Conservation (phyloP, 202 grass and related monocot species). For the Elaeis oleifera region DNA sequence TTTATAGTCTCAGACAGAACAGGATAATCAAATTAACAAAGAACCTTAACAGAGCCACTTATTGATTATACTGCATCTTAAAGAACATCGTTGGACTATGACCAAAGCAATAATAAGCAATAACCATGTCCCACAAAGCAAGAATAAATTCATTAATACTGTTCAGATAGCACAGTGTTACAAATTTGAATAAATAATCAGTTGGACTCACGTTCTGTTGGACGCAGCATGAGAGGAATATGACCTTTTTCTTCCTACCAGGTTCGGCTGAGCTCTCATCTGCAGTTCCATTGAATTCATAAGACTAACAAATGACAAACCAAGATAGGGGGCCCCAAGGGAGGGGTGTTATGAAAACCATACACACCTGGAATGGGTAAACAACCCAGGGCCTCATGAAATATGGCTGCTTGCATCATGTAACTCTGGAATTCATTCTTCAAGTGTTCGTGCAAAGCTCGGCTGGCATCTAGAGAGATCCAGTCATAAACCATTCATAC, state of each 20-base stretch:
- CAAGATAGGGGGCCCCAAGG: neutral
- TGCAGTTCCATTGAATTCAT: constrained; percentile 36
- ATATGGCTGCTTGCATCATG: constrained; percentile 80
- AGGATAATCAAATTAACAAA: too few relatives aligned
- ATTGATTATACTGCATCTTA: too few relatives aligned
- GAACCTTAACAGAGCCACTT: too few relatives aligned
- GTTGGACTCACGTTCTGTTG: constrained; percentile 68
- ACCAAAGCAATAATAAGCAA: too few relatives aligned
- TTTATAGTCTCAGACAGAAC: too few relatives aligned
- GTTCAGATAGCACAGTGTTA: too few relatives aligned
- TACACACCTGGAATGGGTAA: constrained; percentile 46
- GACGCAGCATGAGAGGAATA: constrained; percentile 66
- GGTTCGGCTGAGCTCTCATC: constrained; percentile 35
- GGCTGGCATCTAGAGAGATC: constrained; percentile 42
- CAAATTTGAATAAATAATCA: neutral
- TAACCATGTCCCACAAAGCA: too few relatives aligned
- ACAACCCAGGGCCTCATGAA: constrained; percentile 50
- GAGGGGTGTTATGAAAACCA: neutral
- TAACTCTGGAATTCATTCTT: constrained; percentile 61
- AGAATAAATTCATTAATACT: too few relatives aligned
- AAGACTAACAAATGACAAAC: neutral
- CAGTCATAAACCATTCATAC: too few relatives aligned
- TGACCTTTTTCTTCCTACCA: constrained; percentile 60
- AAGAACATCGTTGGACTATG: too few relatives aligned
- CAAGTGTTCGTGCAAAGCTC: constrained; percentile 54